Base-by-base conservation (phyloP, 1,284 basidiomycete species). In the Schizopora paradoxa region DNA sequence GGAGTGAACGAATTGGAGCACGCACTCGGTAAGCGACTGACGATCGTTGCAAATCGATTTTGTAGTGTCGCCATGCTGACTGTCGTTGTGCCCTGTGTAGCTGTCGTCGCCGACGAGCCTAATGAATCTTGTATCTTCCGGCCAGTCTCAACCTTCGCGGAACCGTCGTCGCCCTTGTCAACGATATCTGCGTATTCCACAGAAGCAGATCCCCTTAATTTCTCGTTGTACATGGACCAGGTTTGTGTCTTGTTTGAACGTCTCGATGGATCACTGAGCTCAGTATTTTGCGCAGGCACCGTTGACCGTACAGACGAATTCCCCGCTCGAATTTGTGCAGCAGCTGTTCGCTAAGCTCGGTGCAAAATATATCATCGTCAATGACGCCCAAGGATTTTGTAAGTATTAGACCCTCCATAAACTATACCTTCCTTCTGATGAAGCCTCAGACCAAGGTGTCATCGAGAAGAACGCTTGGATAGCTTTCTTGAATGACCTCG, bases 1-100 rank as follows among this genome's bases (percentile, higher is more conserved):
- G 91, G 92, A 0, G 79, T 85, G 26, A 91, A 84, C 59, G 95
- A 98, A 64, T 75, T 99, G 22, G 92, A 96, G 58, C 91, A 97
- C 63, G 92, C 91, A 3, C 67, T 96, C n/a, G 77, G 91, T 92
- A 60, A 54, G 82, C 69, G 2, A 19, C 29, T 29, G 21, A 3
- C 26, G 11, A n/a, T 21, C 14, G 14, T 35, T 46, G 41, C 28
- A 4, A 2, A 31, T n/a, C n/a, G n/a, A n/a, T n/a, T n/a, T n/a
- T n/a, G n/a, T n/a, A n/a, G n/a, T n/a, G n/a, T n/a, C n/a, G 47
- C 38, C 51, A 41, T 40, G 45, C 47, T 54, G 51, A 58, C 54
- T 10, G 31, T 48, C 31, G 31, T 41, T 47, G 48, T 16, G 19
- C 25, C 36, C 43, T 41, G 45, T 7, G 23, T 56, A 90, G 90